Evolutionary conservation across 2,329 filamentous ascomycete species (phyloP), one percentile per base, ranked within the genome.

Genomic region (Penicillium griseofulvum): DNA sequence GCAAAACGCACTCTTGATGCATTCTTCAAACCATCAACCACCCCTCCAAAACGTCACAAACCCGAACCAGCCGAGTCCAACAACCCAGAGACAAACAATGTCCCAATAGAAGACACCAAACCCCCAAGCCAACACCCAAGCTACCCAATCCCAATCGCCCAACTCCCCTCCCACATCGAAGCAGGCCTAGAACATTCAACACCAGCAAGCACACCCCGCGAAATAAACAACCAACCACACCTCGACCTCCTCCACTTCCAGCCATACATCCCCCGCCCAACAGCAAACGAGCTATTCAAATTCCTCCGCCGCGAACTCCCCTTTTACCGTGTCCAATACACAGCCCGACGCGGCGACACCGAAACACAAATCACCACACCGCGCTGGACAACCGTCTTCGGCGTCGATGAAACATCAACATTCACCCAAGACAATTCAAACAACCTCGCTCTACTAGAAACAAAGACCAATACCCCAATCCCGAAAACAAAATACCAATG

Each of bases 241-340:
- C 79, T 92, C 0, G 87, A 92, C 67, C 78, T 93, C 0, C 73
- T 92, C 9, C 90, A 90, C 72, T 92, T 87, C 68, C 81, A 90
- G 64, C 88, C 89, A 0, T 92, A 88, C 60, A 80, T 92, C 4
- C 81, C 86, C 0, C 74, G 77, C 2, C 71, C 79, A 12, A 76
- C 83, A 11, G 78, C 83, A 19, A 78, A 79, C 4, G 76, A 83
- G 4, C 71, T 91, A 0, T 93, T 92, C 71, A 75, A 84, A 14
- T 91, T 91, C 65, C 79, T 93, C 1, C 83, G 89, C 1, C 72
- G 78, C n/a, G 81, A 88, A 57, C 73, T 93, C 1, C 87, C 87
- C 9, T 92, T 91, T 73, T 90, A 91, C 65, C 81, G 87, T 49
- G 88, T 91, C 4, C 81, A 85, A 63, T 91, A 91, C 65, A 84